phyloP scores from a whole-genome alignment of 768 basidiomycete species.

The Xanthoconium purpureum region DNA sequence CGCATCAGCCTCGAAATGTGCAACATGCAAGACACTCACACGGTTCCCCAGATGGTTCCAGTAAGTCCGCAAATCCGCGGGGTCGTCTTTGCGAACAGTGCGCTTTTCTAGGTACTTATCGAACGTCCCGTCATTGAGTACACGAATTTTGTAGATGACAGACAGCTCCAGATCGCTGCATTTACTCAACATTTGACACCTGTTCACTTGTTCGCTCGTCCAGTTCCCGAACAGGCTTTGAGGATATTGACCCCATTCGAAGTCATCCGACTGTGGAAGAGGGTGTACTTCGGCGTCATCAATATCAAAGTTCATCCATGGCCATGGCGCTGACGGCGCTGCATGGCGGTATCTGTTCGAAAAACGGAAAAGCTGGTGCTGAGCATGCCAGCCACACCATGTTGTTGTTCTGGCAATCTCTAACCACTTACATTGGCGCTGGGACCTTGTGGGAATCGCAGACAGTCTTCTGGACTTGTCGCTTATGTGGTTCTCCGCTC shows the following conservation, averaged over 20 bases:
- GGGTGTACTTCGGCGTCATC: slow-evolving; percentile 7
- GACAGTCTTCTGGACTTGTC: background rate
- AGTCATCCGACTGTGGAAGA: background rate
- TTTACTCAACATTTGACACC: slow-evolving; percentile 33
- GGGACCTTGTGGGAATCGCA: slow-evolving; percentile 15
- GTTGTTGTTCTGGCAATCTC: background rate
- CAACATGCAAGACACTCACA: slow-evolving; percentile 19
- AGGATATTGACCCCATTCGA: slow-evolving; percentile 43
- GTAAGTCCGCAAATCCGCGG: slow-evolving; percentile 15
- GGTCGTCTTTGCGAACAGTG: slow-evolving; percentile 14
- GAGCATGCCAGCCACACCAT: background rate
- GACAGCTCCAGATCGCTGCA: slow-evolving; percentile 17
- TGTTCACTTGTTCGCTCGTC: slow-evolving; percentile 42
- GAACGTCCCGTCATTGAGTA: slow-evolving; percentile 19
- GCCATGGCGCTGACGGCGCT: slow-evolving; percentile 41
- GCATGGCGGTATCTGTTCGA: slow-evolving; percentile 31
- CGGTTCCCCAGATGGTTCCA: slow-evolving; percentile 26
- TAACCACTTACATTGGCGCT: slow-evolving; percentile 19
- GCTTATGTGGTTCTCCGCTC: background rate
- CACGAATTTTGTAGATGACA: slow-evolving; percentile 16
- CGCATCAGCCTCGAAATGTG: background rate
- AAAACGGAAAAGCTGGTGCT: background rate
- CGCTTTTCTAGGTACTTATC: slow-evolving; percentile 10
- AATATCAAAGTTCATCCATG: slow-evolving; percentile 33
- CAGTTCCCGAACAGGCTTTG: slow-evolving; percentile 53